These are phyloP conservation scores for Mychonastes homosphaera DNA, from an alignment of 139 green algal genomes.

Conservation along the genomic window DNA sequence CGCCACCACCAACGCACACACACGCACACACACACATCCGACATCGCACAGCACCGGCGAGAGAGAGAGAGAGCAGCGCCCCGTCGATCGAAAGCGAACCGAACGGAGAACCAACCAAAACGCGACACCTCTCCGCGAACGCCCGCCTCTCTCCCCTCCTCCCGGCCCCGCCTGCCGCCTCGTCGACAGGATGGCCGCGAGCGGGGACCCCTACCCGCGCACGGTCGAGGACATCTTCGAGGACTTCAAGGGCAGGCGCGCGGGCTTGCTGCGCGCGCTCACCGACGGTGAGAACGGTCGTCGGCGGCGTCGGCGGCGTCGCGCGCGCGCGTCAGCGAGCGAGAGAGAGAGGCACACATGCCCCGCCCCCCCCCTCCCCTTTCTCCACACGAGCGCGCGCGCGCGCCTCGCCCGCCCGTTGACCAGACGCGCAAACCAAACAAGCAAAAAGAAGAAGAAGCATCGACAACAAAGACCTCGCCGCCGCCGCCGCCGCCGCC, in stretches of 20 bases:
- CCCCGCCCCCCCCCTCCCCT: not conserved
- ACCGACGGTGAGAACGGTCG: slow-evolving; percentile 42
- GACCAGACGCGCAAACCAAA: not conserved
- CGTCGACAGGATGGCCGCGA: not conserved
- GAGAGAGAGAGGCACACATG: no score
- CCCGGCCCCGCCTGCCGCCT: not conserved
- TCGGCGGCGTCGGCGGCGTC: not conserved
- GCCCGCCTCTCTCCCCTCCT: no score
- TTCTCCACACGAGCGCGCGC: not conserved
- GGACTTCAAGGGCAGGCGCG: slow-evolving; percentile 39
- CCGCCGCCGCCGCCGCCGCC: not conserved
- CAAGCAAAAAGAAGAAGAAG: no score
- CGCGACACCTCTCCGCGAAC: no score
- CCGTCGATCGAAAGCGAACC: not conserved
- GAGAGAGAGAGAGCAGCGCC: not conserved
- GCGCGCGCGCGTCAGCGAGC: not conserved
- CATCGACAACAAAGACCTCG: not conserved
- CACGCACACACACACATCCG: no score
- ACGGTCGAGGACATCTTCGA: slow-evolving; percentile 45
- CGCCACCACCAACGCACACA: no score
- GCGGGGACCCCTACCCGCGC: slow-evolving; percentile 5
- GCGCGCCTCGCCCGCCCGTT: not conserved
- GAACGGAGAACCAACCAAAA: no score
- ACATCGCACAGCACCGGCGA: not conserved
- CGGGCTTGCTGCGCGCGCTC: slow-evolving; percentile 49